A percentile compares a stretch with the other conserved stretches of the same genome.
These are phyloP conservation scores for Kwoniella pini DNA, from an alignment of 768 basidiomycete species.

Conservation along the genomic window DNA sequence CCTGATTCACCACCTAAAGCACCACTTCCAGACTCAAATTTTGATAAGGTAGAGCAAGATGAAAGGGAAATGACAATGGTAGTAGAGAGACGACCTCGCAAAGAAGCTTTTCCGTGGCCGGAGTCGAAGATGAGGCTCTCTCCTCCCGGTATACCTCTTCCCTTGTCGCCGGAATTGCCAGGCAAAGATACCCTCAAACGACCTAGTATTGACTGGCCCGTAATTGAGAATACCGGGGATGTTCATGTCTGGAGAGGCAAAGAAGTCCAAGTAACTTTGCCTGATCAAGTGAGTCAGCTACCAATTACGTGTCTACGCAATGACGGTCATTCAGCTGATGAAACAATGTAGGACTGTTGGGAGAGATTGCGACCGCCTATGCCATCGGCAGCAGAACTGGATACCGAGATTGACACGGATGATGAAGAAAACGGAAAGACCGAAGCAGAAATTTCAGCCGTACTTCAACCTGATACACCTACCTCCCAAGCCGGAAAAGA, in stretches of 20 bases:
- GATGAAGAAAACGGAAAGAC: background rate
- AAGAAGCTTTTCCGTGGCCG: constrained; percentile 18
- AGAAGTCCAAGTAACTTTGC: constrained; percentile 16
- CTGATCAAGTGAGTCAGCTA: constrained; percentile 13
- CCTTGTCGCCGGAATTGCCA: constrained; percentile 7
- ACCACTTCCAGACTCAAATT: background rate
- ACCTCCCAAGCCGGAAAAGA: background rate
- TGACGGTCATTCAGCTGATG: no score
- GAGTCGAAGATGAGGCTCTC: background rate
- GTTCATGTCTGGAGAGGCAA: constrained; percentile 22
- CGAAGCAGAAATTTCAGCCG: constrained; percentile 6
- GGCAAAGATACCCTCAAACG: background rate
- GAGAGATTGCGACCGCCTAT: constrained; percentile 6
- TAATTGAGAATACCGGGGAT: background rate
- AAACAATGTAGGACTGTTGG: constrained; percentile 22
- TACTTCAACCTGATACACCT: background rate
- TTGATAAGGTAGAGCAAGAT: background rate
- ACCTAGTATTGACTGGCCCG: background rate
- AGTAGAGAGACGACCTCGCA: constrained; percentile 7
- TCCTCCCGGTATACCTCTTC: constrained; percentile 8
- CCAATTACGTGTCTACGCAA: no score
- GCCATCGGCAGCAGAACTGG: background rate
- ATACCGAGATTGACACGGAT: background rate
- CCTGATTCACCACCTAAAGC: constrained; percentile 11
- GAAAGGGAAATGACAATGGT: background rate